Percentiles rank a stretch among this genome's conserved stretches.
These are phyloP conservation scores for Cladophialophora bantiana DNA, from an alignment of 2,329 filamentous ascomycete genomes.

Conservation along the genomic window DNA sequence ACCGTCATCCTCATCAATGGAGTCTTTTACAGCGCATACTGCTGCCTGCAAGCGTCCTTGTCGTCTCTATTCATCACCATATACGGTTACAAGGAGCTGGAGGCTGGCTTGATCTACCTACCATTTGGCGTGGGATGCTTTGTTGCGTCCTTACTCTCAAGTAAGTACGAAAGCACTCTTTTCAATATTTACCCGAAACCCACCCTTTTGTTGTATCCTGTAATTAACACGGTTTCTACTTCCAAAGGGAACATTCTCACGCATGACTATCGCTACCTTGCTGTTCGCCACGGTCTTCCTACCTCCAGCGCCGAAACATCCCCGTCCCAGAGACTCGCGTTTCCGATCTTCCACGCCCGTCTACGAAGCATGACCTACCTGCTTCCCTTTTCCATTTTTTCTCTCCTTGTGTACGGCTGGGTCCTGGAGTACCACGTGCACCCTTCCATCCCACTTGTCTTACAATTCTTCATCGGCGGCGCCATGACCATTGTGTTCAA, in stretches of 20 bases:
- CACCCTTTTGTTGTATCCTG: not conserved
- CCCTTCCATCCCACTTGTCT: slow-evolving; percentile 47
- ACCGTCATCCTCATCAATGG: slow-evolving; percentile 29
- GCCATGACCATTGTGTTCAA: slow-evolving; percentile 47
- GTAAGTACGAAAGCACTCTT: not conserved
- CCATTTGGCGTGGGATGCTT: slow-evolving; percentile 33
- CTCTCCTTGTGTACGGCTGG: slow-evolving; percentile 46
- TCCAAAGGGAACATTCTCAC: slow-evolving; percentile 47
- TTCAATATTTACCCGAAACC: not conserved
- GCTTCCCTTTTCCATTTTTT: slow-evolving; percentile 40
- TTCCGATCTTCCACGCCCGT: slow-evolving; percentile 49
- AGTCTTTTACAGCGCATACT: slow-evolving; percentile 34
- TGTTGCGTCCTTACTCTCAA: slow-evolving; percentile 12
- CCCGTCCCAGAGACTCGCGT: slow-evolving; percentile 40
- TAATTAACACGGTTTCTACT: not conserved
- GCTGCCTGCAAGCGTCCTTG: slow-evolving; percentile 36
- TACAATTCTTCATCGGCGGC: slow-evolving; percentile 49
- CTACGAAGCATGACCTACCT: slow-evolving; percentile 42
- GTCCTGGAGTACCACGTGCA: slow-evolving; percentile 41
- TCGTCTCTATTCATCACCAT: slow-evolving; percentile 35
- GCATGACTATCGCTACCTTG: slow-evolving; percentile 51
- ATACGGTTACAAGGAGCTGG: slow-evolving; percentile 34
- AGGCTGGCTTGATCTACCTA: slow-evolving; percentile 38
- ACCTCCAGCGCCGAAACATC: slow-evolving; percentile 37
- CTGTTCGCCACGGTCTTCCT: slow-evolving; percentile 44